Base-by-base conservation (phyloP, 352 stramenopile genomes). In the Elongisporangium undulatum region DNA sequence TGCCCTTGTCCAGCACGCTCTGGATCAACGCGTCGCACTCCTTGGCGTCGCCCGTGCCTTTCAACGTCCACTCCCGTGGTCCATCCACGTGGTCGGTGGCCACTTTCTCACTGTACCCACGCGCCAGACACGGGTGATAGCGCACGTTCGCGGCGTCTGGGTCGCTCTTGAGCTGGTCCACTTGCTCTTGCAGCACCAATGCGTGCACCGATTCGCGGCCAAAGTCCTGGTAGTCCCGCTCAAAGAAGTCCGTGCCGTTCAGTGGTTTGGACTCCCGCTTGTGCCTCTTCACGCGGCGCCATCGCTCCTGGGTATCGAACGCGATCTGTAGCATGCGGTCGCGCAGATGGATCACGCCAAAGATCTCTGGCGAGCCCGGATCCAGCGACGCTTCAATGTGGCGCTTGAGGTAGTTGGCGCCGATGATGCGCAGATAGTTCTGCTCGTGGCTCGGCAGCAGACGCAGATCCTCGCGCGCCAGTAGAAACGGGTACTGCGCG, bases 261-360 rank as follows among this genome's bases (percentile, higher is more conserved):
- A 92, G 72, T 22, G 77, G 68, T 20, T 77, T 72, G n/a, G 70
- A 75, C 26, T 77, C 59, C 55, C 86, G 69, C 59, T 82, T 80
- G 55, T 82, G 69, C 19, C 83, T 71, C 52, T 89, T 86, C 21
- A 63, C 77, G 49, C 73, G 80, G 55, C 77, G 74, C 83, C 83
- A 92, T 24, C 83, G 80, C 51, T 90, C 80, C 7, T 76, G 62
- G 9, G 75, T 66, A 55, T 92, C 83, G 49, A 92, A 90, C n/a
- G 69, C 64, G 52, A 92, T 72, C 48, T 74, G 65, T 62, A 12
- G 66, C 58, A 45, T 82, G 63, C 13, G 49, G 19, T 67, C 67
- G 22, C 87, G 66, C 49, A 87, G 69, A n/a, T 75, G 67, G 4
- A 92, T 53, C 29, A 89, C 22, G 2, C 80, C 83, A 22, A 72